Percentiles rank a stretch among this genome's conserved stretches.
These are phyloP conservation scores for Seminavis robusta DNA, from an alignment of 108 stramenopile species.

Conservation along the genomic window DNA sequence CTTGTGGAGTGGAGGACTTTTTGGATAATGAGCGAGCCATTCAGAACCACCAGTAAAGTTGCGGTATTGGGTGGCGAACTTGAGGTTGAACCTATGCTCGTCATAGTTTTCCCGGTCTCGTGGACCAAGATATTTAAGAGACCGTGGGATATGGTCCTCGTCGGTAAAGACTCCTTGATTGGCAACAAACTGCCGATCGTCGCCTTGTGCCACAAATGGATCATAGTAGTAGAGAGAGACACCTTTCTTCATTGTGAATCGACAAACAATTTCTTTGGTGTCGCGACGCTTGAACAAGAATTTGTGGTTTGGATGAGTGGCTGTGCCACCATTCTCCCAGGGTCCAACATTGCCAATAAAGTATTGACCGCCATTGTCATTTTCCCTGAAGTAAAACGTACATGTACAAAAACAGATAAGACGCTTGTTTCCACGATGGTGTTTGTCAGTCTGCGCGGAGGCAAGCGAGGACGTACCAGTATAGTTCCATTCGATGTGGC, in stretches of 20 bases:
- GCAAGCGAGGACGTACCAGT: conserved; percentile 7
- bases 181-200: conserved; percentile 11
- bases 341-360: conserved; percentile 20
- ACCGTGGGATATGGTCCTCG: too few relatives aligned
- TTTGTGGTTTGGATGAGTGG: conserved; percentile 41
- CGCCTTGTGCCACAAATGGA: conserved; percentile 18
- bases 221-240: conserved; percentile 33
- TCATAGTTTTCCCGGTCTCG: conserved; percentile 23
- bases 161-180: conserved; percentile 19
- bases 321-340: conserved; percentile 32
- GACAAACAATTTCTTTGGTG: conserved; percentile 23
- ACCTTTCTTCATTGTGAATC: conserved; percentile 17
- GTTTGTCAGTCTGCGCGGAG: background rate
- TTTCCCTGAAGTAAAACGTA: background rate
- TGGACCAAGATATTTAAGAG: background rate
- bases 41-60: conserved; percentile 46
- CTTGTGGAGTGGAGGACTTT: conserved; percentile 23
- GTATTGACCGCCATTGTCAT: background rate
- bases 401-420: background rate
- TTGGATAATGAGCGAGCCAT: conserved; percentile 42
- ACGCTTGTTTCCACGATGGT: background rate
- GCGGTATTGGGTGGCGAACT: conserved; percentile 34
- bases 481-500: conserved; percentile 32
- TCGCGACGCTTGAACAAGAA: too few relatives aligned
- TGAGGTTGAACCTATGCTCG: conserved; percentile 25